Evolutionary conservation across 2,329 filamentous ascomycete genomes (phyloP).

Genomic region (Aureobasidium leucospermi): DNA sequence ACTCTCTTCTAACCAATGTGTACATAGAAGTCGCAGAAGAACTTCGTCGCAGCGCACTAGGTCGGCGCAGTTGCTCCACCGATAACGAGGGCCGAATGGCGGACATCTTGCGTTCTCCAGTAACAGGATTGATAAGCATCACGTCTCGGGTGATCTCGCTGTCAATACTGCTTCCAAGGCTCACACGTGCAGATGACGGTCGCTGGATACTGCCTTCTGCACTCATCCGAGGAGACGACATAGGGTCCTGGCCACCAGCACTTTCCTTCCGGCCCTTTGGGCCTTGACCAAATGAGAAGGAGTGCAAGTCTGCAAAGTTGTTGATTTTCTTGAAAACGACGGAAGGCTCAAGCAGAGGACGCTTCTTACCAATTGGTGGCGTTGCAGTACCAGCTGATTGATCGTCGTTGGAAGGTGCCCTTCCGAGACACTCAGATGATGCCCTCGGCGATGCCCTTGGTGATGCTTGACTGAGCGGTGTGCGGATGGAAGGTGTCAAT

Average conservation of each 20-base stretch:
- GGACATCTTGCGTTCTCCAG: conserved; percentile 11
- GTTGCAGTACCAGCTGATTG: neutral
- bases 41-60: neutral
- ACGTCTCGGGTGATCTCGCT: neutral
- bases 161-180: neutral
- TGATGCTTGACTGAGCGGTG: neutral
- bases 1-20: conserved; percentile 11
- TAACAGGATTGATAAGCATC: conserved; percentile 12
- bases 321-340: neutral
- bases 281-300: neutral
- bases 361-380: neutral
- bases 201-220: neutral
- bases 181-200: neutral
- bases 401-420: neutral
- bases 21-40: neutral
- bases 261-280: neutral
- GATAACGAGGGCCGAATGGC: neutral
- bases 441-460: neutral
- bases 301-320: neutral
- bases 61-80: neutral
- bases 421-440: conserved; percentile 1
- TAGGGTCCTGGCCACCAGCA: neutral
- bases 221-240: neutral
- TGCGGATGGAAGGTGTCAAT: neutral
- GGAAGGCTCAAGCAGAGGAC: neutral